phyloP scores from a whole-genome alignment of 2,329 filamentous ascomycete species.

The Epichloe festucae region DNA sequence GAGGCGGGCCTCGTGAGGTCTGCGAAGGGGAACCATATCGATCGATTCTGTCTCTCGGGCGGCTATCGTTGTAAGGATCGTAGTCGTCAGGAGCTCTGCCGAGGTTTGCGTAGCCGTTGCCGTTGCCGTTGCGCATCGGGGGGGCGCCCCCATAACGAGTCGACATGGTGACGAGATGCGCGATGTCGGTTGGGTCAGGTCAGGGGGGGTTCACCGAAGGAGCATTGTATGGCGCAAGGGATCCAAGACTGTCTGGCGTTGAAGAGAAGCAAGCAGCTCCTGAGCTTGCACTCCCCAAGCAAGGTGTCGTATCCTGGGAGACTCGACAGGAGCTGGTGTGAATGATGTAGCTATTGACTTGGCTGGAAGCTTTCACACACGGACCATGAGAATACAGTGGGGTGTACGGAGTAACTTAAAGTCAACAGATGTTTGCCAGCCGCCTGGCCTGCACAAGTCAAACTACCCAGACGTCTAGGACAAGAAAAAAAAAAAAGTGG shows the following conservation, averaged over 20 bases:
- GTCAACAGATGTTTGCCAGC: not conserved
- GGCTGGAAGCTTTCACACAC: too few species aligned
- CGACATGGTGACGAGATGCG: conserved; percentile 28
- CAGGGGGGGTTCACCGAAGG: not conserved
- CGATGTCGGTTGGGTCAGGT: not conserved
- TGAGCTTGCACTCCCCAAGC: not conserved
- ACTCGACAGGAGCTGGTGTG: not conserved
- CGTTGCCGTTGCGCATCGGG: conserved; percentile 20
- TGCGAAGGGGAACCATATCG: conserved; percentile 27
- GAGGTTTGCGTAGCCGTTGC: conserved; percentile 32
- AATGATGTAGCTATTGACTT: too few species aligned
- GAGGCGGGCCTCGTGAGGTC: conserved; percentile 17
- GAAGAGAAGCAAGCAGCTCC: not conserved
- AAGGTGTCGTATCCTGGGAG: not conserved
- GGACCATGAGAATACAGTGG: too few species aligned
- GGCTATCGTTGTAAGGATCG: conserved; percentile 30
- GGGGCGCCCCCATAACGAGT: conserved; percentile 32
- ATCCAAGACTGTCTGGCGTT: not conserved
- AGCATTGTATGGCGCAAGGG: conserved; percentile 8
- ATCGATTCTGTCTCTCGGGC: conserved; percentile 30
- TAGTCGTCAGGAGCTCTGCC: conserved; percentile 32
- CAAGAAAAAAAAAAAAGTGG: too few species aligned
- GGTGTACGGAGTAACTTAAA: not conserved
- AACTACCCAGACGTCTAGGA: too few species aligned
- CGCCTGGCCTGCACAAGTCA: too few species aligned